A percentile compares a stretch with the other conserved stretches of the same genome.
Conservation (phyloP, 179 eudicot genomes). For the Gypsophila paniculata region DNA sequence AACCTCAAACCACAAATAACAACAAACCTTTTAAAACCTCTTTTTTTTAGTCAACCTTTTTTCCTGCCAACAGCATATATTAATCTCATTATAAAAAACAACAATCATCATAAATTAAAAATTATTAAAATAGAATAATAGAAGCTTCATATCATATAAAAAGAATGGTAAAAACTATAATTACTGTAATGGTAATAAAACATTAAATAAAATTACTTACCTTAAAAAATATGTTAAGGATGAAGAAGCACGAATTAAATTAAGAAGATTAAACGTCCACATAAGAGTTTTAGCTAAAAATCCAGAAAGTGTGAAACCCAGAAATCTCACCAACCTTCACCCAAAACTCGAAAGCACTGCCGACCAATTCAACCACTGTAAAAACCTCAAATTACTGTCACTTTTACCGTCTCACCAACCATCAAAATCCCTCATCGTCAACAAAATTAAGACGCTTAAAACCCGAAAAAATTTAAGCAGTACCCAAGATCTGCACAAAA, state of each 20-base stretch:
- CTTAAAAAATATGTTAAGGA: too few species aligned
- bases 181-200: background rate
- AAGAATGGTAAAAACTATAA: too few species aligned
- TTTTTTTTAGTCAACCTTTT: too few species aligned
- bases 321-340: conserved; percentile 1
- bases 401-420: background rate
- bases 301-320: background rate
- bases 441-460: background rate
- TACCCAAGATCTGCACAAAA: conserved; percentile 24
- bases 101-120: too few species aligned
- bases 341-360: conserved; percentile 17
- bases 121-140: too few species aligned
- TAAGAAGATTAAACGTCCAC: too few species aligned
- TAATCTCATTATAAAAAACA: too few species aligned
- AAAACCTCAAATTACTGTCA: background rate
- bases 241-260: too few species aligned
- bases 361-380: conserved; percentile 9
- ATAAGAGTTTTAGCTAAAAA: too few species aligned
- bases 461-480: conserved; percentile 11
- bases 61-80: background rate
- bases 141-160: too few species aligned
- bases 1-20: conserved; percentile 14
- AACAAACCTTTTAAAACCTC: background rate
- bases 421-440: background rate
- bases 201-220: too few species aligned